Conservation (phyloP, 139 green algal species). For the Nannochloris sp. region DNA sequence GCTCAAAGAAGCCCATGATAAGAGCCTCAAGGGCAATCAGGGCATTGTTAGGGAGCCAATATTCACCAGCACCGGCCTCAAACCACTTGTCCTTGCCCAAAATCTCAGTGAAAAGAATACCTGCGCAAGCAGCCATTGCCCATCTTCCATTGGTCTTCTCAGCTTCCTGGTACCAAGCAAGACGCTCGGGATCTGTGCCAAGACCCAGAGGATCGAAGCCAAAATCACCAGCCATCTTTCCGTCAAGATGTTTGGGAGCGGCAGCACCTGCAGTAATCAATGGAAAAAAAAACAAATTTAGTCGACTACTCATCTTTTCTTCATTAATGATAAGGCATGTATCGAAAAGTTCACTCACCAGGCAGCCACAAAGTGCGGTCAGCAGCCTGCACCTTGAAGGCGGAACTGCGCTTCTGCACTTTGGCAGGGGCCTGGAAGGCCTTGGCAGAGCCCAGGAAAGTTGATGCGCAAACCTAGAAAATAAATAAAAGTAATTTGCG, state of each 20-base stretch:
- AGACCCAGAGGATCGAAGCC: slow-evolving; percentile 74
- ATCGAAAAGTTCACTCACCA: background rate
- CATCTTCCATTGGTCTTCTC: slow-evolving; percentile 86
- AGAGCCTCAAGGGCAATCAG: slow-evolving; percentile 67
- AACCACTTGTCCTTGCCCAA: slow-evolving; percentile 38
- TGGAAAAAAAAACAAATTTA: background rate
- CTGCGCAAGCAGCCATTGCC: slow-evolving; percentile 76
- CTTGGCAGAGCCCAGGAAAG: no score
- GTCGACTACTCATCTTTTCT: background rate
- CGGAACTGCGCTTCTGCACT: background rate
- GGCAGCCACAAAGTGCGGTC: slow-evolving; percentile 10
- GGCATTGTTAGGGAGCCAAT: slow-evolving; percentile 30
- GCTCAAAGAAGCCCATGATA: slow-evolving; percentile 77
- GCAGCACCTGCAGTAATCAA: background rate
- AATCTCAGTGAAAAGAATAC: slow-evolving; percentile 61
- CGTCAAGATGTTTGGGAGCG: slow-evolving; percentile 8
- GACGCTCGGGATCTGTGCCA: slow-evolving; percentile 47
- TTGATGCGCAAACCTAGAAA: no score
- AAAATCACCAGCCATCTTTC: slow-evolving; percentile 19
- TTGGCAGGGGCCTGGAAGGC: background rate
- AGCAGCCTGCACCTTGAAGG: slow-evolving; percentile 1
- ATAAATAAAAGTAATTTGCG: no score
- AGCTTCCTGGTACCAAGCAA: slow-evolving; percentile 66
- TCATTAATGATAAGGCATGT: background rate
- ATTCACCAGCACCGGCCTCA: slow-evolving; percentile 26